Evolutionary conservation across 352 stramenopile species (phyloP), one percentile per base, ranked within the genome.

Genomic region (Pythium diclinum): DNA sequence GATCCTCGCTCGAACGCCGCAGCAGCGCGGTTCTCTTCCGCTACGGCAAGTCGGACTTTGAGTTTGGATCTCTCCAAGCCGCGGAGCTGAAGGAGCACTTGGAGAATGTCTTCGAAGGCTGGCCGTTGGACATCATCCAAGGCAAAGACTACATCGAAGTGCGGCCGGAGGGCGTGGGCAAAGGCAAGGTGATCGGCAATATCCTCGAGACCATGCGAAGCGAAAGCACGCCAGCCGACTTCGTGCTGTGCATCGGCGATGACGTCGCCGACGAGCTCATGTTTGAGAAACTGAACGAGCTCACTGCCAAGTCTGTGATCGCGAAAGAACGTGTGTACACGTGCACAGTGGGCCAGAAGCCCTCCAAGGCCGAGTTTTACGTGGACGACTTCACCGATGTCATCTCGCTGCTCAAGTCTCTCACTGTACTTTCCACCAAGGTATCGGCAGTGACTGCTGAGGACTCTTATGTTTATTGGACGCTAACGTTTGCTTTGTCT

Each of bases 201-300:
- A 87, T 99, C 40, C 76, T 99, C n/a, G 77, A 78, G 6, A 78
- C 76, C 38, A 86, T 94, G 76, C 76, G 72, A 16, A 62, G 58
- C 1, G 83, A 91, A 42, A 80, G 74, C 19, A 87, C 85, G 10
- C 75, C 83, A 23, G 73, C 97, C 34, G 97, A 99, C 56, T 99
- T 99, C 81, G 83, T 98, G 10, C 67, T 99, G n/a, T 96, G 92
- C 21, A 85, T 99, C 47, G 98, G 98, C 32, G 97, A 99, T 72
- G 98, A 99, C 67, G 92, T 97, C 51, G 97, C 95, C 11, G 98
- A 99, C 65, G 98, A 99, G 74, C 89, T 97, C 57, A 99, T 99
- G 96, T 98, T 94, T 47, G 81, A 94, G 17, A 73, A 87, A 17
- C 59, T 92, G 7, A 78, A 89, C 13, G 74, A 77, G 28, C 81